Base-by-base conservation (phyloP, 192 early-diverging fungal genomes). In the Gaertneriomyces semiglobifer region DNA sequence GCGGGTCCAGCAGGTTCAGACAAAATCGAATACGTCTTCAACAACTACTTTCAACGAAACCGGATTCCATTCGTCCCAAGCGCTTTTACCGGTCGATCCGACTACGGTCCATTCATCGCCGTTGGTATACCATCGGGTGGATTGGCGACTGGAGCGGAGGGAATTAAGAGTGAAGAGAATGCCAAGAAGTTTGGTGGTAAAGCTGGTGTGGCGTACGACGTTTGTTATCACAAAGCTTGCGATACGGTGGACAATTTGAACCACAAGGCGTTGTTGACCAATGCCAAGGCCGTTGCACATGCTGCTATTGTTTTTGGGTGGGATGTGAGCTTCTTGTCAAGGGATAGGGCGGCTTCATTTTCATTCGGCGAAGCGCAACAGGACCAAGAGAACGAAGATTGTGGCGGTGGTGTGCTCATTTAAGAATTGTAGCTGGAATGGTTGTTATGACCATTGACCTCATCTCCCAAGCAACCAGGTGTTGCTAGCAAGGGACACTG, bases 191-290 rank as follows among this genome's bases (percentile, higher is more conserved):
- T 66, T 69, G 78, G 78, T n/a, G 75, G 78, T 5, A 66, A 57
- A 33, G 33, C 69, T 8, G 77, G 77, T 5, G 55, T 74, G 57
- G 60, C 72, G n/a, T 58, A 66, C 20, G 75, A 79, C 56, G 69
- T 72, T 12, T 77, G 75, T 63, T 79, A 79, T 60, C 78, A 79
- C 59, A 47, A 68, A 55, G 41, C n/a, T 11, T 74, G 77, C 54
- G 77, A 78, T 44, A 66, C 64, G 43, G 10, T 78, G 5, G 65
- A 74, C 9, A 65, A 72, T 11, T 12, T 74, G 14, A 16, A 53
- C 19, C 9, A 68, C 48, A 62, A 12, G n/a, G 55, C 55, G 25
- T 58, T 47, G 55, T 11, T 33, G n/a, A 19, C 25, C 55, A 19
- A 33, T 25, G 11, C 55, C 2, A 56, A 56, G 55, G 55, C 55